Evolutionary conservation across 495 filamentous ascomycete species (phyloP).

Genomic region (Aspergillus diversus): DNA sequence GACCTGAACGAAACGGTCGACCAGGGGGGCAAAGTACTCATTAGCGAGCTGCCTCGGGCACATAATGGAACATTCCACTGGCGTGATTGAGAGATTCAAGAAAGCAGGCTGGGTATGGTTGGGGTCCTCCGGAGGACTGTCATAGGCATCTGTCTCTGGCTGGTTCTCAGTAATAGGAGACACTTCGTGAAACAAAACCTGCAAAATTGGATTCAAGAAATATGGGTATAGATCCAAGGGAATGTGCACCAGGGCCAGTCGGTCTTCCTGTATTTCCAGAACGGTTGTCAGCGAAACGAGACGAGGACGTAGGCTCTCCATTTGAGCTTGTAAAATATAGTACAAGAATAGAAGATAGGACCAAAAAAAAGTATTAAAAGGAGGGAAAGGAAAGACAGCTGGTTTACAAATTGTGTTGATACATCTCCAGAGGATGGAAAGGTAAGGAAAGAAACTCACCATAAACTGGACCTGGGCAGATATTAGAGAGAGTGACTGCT

Average conservation of each 20-base stretch:
- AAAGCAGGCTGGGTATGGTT: constrained; percentile 68
- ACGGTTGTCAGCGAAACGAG: constrained; percentile 22
- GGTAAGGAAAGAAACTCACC: constrained; percentile 40
- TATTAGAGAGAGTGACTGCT: constrained; percentile 52
- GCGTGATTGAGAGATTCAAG: constrained; percentile 90
- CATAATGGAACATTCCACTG: constrained; percentile 90
- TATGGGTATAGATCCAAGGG: constrained; percentile 78
- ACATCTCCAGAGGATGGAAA: not conserved
- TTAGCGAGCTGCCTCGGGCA: constrained; percentile 75
- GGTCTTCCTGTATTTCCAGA: constrained; percentile 69
- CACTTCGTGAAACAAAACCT: constrained; percentile 74
- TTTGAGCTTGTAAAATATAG: not conserved
- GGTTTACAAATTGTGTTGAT: no score
- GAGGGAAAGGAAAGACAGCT: not conserved
- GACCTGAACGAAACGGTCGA: constrained; percentile 48
- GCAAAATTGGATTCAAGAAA: constrained; percentile 82
- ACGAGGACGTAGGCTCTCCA: constrained; percentile 2
- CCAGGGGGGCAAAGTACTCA: constrained; percentile 72
- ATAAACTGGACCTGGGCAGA: constrained; percentile 61
- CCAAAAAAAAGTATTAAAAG: constrained; percentile 7
- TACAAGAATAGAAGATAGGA: not conserved
- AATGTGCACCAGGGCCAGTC: constrained; percentile 87
- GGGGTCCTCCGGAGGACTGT: constrained; percentile 32
- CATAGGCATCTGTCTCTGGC: constrained; percentile 37
- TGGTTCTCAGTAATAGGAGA: constrained; percentile 34